Percentiles rank a stretch among this genome's conserved stretches.
Conservation (phyloP, 164 flowering plant genomes). For the Liriodendron chinense region DNA sequence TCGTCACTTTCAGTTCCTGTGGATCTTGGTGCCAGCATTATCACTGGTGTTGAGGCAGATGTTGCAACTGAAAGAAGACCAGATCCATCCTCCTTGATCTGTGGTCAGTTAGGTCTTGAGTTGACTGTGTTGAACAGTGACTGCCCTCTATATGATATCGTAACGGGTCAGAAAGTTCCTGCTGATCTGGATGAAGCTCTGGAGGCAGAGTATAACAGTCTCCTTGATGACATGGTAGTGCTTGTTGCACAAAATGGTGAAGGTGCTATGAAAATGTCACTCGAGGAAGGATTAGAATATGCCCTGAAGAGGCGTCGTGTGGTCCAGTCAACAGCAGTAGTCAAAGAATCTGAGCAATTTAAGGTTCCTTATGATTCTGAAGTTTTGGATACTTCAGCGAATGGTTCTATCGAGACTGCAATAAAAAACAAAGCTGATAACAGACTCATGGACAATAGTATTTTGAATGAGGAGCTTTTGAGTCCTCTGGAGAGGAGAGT, state of each 20-base stretch:
- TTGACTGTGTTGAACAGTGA: conserved; percentile 89
- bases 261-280: conserved; percentile 83
- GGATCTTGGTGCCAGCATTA: conserved; percentile 99
- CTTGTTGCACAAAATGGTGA: conserved; percentile 90
- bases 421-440: conserved; percentile 15
- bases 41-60: conserved; percentile 99
- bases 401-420: conserved; percentile 22
- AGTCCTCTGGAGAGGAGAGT: conserved; percentile 95
- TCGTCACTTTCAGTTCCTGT: conserved; percentile 96
- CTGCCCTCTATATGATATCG: conserved; percentile 94
- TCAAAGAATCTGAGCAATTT: background rate
- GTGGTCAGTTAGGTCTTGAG: conserved; percentile 93
- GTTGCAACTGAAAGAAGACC: conserved; percentile 90
- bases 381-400: conserved; percentile 17
- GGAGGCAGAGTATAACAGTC: conserved; percentile 90
- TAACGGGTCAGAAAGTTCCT: conserved; percentile 84
- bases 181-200: conserved; percentile 83
- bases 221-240: conserved; percentile 90
- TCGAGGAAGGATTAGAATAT: conserved; percentile 95
- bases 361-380: conserved; percentile 2
- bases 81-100: conserved; percentile 92
- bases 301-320: conserved; percentile 68
- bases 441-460: conserved; percentile 13
- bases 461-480: conserved; percentile 44
- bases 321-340: background rate